Percentiles rank a stretch among this genome's conserved stretches.
These are phyloP conservation scores for Tricholomella constricta DNA, from an alignment of 768 basidiomycete genomes.

Conservation along the genomic window DNA sequence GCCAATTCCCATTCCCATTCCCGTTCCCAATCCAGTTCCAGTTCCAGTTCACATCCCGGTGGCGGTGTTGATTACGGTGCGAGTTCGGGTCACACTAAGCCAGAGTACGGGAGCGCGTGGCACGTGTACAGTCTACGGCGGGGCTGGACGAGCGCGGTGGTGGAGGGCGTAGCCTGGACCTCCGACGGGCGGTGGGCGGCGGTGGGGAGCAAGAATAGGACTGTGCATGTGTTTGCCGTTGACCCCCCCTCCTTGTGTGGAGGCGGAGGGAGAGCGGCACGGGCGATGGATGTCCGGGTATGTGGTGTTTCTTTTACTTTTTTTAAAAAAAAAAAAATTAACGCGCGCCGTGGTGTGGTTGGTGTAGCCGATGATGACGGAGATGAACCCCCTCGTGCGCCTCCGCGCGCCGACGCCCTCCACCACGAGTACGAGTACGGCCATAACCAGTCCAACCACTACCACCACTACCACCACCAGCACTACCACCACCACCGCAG, in stretches of 20 bases:
- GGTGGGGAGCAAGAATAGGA: constrained; percentile 63
- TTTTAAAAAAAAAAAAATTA: no score
- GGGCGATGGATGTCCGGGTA: constrained; percentile 54
- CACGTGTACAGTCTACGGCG: constrained; percentile 71
- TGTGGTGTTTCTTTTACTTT: constrained; percentile 38
- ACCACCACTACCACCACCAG: no score
- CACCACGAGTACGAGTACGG: constrained; percentile 34
- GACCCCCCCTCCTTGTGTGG: constrained; percentile 86
- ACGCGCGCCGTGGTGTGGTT: no score
- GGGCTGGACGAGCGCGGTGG: constrained; percentile 68
- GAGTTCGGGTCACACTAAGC: no score
- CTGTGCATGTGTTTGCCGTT: constrained; percentile 71
- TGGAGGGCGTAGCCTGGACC: constrained; percentile 57
- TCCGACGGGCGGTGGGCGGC: constrained; percentile 69
- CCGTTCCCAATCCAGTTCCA: no score
- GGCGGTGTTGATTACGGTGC: no score
- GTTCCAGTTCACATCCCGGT: no score
- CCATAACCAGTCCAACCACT: no score
- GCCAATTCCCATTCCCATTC: no score
- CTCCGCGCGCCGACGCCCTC: no score
- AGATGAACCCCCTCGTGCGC: constrained; percentile 58
- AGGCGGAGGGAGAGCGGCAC: constrained; percentile 58
- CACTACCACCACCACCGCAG: no score
- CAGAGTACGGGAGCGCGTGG: constrained; percentile 23
- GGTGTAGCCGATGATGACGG: constrained; percentile 54